Base-by-base conservation (phyloP, 768 basidiomycete genomes). In the Hericium alpestre region DNA sequence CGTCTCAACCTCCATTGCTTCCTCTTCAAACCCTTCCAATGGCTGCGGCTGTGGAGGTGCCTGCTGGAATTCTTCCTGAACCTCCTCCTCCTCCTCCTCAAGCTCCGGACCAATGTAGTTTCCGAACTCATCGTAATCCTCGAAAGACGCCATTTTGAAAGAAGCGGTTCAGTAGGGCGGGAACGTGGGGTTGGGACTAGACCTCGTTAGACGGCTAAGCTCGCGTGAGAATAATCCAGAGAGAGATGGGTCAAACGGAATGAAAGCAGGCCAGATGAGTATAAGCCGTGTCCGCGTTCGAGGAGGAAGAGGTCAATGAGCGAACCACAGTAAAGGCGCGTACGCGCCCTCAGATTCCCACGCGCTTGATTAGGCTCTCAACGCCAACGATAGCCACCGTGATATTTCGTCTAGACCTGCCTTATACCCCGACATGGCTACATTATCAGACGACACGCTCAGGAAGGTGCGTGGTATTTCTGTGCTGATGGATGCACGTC, bases 61-160 rank as follows among this genome's bases (percentile, higher is more conserved):
- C 56, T 70, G 72, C 18, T 68, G 70, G 56, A 76, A 73, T 65
- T 79, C 82, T 60, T 76, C 76, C 52, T 77, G 64, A 56, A 80
- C 81, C 57, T 81, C 86, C 61, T 67, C 82, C 53, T 89, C 87
- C 66, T 95, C 93, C 38, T 93, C 95, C 65, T 90, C 92, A 51
- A 95, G 75, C 75, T 95, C 94, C 23, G 84, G 92, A 59, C 93
- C 94, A 68, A 97, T 94, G 72, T 97, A 96, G 78, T 96, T 97
- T 63, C 93, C 94, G 67, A 95, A 95, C 74, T 97, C 90, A 65
- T 91, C 89, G 65, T 91, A 91, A 69, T 91, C 89, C 63, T 90
- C 78, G 58, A 80, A 73, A 27, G 81, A 82, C 41, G 76, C 79
- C 81, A 82, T 82, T 50, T 54, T 61, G 39, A 46, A 46, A 18